Evolutionary conservation across 371 early-diverging fungal species (phyloP).

Genomic region (Mucor indicus): DNA sequence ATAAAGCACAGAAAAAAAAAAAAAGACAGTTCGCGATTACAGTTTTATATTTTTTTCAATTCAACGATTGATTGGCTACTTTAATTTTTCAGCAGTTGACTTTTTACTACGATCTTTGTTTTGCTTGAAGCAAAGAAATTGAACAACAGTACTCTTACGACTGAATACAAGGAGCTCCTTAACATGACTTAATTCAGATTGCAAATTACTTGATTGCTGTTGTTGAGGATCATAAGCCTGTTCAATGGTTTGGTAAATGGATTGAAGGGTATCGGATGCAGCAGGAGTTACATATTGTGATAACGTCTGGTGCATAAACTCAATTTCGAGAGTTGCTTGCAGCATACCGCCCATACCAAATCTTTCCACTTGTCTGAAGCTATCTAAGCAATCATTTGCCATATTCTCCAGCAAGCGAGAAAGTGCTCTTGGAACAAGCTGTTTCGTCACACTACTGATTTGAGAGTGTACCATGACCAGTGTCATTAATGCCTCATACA

Average conservation of each 20-base stretch:
- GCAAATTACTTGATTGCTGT: slow-evolving; percentile 48
- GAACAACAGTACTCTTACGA: slow-evolving; percentile 66
- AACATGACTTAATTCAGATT: slow-evolving; percentile 60
- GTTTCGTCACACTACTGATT: slow-evolving; percentile 74
- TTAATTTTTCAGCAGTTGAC: neutral
- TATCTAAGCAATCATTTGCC: slow-evolving; percentile 73
- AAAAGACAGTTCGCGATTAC: neutral
- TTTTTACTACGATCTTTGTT: slow-evolving; percentile 43
- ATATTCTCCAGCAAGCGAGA: slow-evolving; percentile 67
- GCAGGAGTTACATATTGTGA: slow-evolving; percentile 64
- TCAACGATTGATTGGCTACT: neutral
- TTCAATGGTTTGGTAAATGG: slow-evolving; percentile 71
- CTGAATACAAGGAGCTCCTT: slow-evolving; percentile 65
- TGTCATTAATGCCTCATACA: slow-evolving; percentile 81
- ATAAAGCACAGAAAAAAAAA: slow-evolving; percentile 3
- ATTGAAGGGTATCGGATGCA: slow-evolving; percentile 59
- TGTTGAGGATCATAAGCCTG: slow-evolving; percentile 60
- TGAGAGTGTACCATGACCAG: slow-evolving; percentile 92
- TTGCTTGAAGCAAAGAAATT: slow-evolving; percentile 75
- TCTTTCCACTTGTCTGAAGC: slow-evolving; percentile 75
- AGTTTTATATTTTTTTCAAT: neutral
- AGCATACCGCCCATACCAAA: slow-evolving; percentile 90
- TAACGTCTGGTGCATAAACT: slow-evolving; percentile 80
- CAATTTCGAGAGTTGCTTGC: slow-evolving; percentile 86
- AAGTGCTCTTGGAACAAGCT: slow-evolving; percentile 73